Base-by-base conservation (phyloP, 2,329 filamentous ascomycete species). In the Epichloe glyceriae region DNA sequence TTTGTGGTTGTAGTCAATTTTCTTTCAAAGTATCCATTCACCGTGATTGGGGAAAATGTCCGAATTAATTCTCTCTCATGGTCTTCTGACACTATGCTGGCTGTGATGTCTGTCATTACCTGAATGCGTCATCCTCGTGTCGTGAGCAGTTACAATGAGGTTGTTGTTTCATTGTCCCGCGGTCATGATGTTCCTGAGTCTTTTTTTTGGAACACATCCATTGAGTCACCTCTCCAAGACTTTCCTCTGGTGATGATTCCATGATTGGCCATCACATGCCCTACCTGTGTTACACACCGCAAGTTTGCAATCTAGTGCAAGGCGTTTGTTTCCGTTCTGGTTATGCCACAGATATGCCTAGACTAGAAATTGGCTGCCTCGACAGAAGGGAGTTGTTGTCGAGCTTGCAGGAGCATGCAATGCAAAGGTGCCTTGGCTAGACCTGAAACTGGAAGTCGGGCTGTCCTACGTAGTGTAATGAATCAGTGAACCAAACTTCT, bases 371-470 rank as follows among this genome's bases (percentile, higher is more conserved):
- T 12, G 17, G 38, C 17, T 40, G 38, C 17, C 20, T 19, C 5
- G 15, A 38, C 35, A 38, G 14, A n/a, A 38, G 30, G 30, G 15
- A 39, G 37, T 39, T 39, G 4, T n/a, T 39, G 10, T 10, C 15
- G 37, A 39, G 37, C 37, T n/a, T 39, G 15, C 7, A 17, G 17
- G 2, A 14, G 10, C 22, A 11, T n/a, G n/a, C 39, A 41, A 41
- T 4, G 39, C 20, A 26, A 12, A 14, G 43, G 22, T 46, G 30
- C n/a, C 30, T 22, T 3, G 20, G 42, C 3, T 17, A 34, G 19
- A 47, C 49, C 43, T 43, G 26, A 50, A 50, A 46, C 43, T n/a
- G 26, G n/a, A 47, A 46, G 11, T 19, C 3, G 43, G 17, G 43
- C 17, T 19, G 26, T n/a, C n/a, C n/a, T 15, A 35, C 26, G n/a